Conservation (phyloP, 169 alveolate species). For the Perkinsus marinus region DNA sequence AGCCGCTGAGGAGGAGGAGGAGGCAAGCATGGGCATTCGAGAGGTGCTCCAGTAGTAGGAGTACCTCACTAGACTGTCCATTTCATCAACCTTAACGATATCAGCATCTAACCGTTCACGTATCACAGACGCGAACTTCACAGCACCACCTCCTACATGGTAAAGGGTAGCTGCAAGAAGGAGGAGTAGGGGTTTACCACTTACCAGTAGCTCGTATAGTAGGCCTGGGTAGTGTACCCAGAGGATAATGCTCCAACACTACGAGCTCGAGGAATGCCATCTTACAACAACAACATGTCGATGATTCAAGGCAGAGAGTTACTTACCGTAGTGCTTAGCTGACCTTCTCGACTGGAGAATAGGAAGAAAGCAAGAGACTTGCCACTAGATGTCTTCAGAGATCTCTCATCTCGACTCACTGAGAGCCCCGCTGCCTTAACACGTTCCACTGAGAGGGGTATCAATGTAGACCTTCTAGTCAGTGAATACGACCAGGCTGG, state of each 20-base stretch:
- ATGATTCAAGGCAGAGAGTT: neutral
- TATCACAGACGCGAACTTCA: neutral
- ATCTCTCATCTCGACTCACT: neutral
- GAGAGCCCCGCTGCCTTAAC: neutral
- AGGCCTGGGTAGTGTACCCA: neutral
- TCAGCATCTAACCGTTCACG: neutral
- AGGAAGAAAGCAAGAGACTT: neutral
- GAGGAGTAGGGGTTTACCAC: neutral
- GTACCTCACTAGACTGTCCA: neutral
- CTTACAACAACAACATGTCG: neutral
- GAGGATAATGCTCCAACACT: neutral
- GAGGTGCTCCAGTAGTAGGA: too few relatives aligned
- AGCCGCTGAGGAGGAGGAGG: neutral
- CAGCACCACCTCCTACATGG: neutral
- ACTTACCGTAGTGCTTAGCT: neutral
- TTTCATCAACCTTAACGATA: neutral
- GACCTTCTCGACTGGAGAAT: neutral
- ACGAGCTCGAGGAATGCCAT: neutral
- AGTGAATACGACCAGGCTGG: neutral
- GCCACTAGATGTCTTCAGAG: neutral
- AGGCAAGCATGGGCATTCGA: neutral
- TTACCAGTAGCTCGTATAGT: neutral
- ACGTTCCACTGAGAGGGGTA: neutral
- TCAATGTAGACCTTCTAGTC: too few relatives aligned
- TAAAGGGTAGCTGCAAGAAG: neutral